phyloP scores from a whole-genome alignment of 2,329 filamentous ascomycete genomes.

The Trichoderma semiorbis region DNA sequence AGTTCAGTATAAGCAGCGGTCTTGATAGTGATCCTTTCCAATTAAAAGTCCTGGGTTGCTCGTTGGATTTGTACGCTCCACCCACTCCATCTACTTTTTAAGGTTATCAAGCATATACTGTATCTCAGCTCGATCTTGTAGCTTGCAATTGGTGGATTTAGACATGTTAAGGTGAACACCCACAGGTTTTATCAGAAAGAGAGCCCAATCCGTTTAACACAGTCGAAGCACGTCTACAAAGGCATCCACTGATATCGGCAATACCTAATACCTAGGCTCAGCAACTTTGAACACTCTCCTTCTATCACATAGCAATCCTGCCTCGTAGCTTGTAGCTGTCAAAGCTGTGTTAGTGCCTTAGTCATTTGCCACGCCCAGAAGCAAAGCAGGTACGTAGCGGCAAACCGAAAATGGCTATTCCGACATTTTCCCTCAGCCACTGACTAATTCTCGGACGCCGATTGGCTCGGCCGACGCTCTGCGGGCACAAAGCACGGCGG shows the following conservation, averaged over 20 bases:
- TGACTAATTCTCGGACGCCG: constrained; percentile 19
- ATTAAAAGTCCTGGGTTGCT: background rate
- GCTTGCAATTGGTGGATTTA: background rate
- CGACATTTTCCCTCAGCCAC: background rate
- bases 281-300: too few relatives aligned
- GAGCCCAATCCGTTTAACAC: background rate
- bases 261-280: too few relatives aligned
- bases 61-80: background rate
- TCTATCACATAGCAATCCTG: background rate
- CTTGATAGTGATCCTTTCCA: background rate
- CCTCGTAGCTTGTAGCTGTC: background rate
- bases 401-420: constrained; percentile 3
- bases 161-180: background rate
- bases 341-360: background rate
- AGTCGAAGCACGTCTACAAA: background rate
- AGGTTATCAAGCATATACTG: background rate
- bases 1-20: background rate
- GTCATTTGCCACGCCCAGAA: background rate
- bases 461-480: constrained; percentile 25
- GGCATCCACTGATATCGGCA: too few relatives aligned
- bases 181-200: background rate
- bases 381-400: background rate
- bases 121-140: background rate
- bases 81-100: background rate
- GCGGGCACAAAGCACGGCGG: constrained; percentile 2